These are phyloP conservation scores for Xylaria sp. DNA, from an alignment of 2,329 filamentous ascomycete species.

Conservation along the genomic window DNA sequence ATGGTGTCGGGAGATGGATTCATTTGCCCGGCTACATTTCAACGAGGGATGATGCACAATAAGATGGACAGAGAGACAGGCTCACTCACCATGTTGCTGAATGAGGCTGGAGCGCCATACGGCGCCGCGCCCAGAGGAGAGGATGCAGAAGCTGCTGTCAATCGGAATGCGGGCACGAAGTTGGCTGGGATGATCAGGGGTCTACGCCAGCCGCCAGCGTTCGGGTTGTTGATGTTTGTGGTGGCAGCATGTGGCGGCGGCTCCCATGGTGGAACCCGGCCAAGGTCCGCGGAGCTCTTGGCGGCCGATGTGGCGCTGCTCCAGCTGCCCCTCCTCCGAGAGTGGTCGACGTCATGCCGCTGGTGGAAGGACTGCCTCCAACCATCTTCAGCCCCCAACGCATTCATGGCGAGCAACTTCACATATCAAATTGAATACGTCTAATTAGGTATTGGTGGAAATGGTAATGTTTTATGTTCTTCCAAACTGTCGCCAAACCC, in stretches of 20 bases:
- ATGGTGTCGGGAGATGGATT: background rate
- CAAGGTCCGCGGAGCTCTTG: slow-evolving; percentile 21
- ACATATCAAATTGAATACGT: background rate
- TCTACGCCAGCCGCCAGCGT: background rate
- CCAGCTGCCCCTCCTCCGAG: slow-evolving; percentile 6
- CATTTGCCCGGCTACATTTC: background rate
- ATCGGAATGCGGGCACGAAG: background rate
- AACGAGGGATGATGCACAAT: background rate
- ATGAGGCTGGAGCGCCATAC: slow-evolving; percentile 15
- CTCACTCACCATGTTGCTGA: slow-evolving; percentile 24
- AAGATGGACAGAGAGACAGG: too few relatives aligned
- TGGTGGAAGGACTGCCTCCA: background rate
- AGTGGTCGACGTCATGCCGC: slow-evolving; percentile 19
- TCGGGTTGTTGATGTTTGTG: slow-evolving; percentile 14
- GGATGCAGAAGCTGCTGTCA: background rate
- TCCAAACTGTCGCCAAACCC: background rate
- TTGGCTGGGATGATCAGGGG: slow-evolving; percentile 5
- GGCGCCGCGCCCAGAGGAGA: slow-evolving; percentile 7
- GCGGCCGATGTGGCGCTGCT: slow-evolving; percentile 18
- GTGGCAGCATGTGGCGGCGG: slow-evolving; percentile 8
- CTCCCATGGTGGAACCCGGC: slow-evolving; percentile 6
- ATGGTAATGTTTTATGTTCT: background rate
- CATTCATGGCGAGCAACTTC: background rate
- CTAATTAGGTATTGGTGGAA: slow-evolving; percentile 3
- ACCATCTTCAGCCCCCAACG: background rate